Evolutionary conservation across 2,329 filamentous ascomycete genomes (phyloP).

Genomic region (Diaporthe velutina): DNA sequence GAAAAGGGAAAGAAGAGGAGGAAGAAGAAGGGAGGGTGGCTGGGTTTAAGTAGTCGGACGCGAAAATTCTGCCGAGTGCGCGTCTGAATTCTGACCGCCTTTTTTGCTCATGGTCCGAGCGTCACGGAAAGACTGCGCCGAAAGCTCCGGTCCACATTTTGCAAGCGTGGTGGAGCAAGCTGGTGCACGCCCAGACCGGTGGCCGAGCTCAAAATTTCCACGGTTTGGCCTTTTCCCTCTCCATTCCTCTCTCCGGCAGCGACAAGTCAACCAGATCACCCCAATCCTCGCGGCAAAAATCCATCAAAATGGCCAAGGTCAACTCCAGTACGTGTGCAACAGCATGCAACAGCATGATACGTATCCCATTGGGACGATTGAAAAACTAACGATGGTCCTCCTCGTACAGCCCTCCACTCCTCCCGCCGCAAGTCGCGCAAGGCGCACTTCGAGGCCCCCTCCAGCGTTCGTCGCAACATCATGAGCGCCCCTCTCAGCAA

Average conservation of each 20-base stretch:
- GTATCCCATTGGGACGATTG: conserved; percentile 14
- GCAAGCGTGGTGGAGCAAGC: background rate
- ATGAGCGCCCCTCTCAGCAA: conserved; percentile 97
- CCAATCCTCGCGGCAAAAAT: conserved; percentile 42
- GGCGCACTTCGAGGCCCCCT: conserved; percentile 96
- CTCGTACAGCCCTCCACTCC: conserved; percentile 72
- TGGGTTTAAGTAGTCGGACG: conserved; percentile 22
- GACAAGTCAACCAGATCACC: conserved; percentile 35
- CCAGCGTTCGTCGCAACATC: conserved; percentile 92
- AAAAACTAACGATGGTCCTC: conserved; percentile 40
- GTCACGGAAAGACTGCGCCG: conserved; percentile 35
- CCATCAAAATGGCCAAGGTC: conserved; percentile 78
- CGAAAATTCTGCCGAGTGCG: background rate
- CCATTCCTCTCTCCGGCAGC: conserved; percentile 34
- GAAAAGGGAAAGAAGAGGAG: conserved; percentile 47
- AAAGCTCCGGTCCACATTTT: conserved; percentile 39
- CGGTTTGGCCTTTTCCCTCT: background rate
- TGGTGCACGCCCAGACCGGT: background rate
- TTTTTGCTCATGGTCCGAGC: background rate
- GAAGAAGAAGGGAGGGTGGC: conserved; percentile 35
- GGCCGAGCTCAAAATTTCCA: conserved; percentile 9
- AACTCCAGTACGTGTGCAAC: conserved; percentile 56
- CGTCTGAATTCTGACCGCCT: conserved; percentile 20
- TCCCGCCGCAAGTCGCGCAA: conserved; percentile 99
- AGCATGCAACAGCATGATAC: background rate